Conservation (phyloP, 2,329 filamentous ascomycete species). For the Fragosphaeria purpurea region DNA sequence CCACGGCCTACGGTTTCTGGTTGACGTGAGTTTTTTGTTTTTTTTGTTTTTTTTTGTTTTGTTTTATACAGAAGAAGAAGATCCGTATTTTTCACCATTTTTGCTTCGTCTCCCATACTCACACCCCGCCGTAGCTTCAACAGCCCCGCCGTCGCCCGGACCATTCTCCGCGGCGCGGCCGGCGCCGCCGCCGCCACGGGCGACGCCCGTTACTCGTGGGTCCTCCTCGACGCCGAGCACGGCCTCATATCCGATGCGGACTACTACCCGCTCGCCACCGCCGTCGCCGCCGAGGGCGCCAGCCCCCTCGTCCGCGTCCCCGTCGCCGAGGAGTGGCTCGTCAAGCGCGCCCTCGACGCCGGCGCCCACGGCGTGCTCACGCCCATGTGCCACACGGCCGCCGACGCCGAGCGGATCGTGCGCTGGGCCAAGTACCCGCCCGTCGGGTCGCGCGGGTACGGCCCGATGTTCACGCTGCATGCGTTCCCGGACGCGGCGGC, state of each 20-base stretch:
- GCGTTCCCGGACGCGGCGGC: constrained; percentile 16
- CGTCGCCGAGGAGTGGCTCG: constrained; percentile 51
- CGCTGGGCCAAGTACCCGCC: constrained; percentile 16
- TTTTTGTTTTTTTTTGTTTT: background rate
- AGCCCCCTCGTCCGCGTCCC: constrained; percentile 36
- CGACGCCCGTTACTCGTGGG: constrained; percentile 18
- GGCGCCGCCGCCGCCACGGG: constrained; percentile 5
- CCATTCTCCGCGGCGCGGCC: constrained; percentile 12
- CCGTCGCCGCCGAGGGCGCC: constrained; percentile 29
- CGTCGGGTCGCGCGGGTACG: constrained; percentile 16
- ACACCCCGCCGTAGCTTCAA: constrained; percentile 5
- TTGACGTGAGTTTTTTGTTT: constrained; percentile 10
- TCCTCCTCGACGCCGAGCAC: constrained; percentile 29
- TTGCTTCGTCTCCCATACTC: background rate
- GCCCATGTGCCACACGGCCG: constrained; percentile 24
- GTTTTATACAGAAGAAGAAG: background rate
- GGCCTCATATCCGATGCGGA: constrained; percentile 26
- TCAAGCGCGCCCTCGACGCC: constrained; percentile 49
- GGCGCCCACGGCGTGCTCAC: constrained; percentile 50
- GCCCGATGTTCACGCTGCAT: constrained; percentile 23
- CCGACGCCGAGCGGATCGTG: constrained; percentile 16
- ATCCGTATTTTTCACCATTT: background rate
- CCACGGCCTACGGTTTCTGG: constrained; percentile 13
- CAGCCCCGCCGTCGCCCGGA: constrained; percentile 11
- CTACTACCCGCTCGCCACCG: constrained; percentile 24